Conservation (phyloP, 225 moss, liverwort and hornwort species). For the Pseudoscleropodium purum region DNA sequence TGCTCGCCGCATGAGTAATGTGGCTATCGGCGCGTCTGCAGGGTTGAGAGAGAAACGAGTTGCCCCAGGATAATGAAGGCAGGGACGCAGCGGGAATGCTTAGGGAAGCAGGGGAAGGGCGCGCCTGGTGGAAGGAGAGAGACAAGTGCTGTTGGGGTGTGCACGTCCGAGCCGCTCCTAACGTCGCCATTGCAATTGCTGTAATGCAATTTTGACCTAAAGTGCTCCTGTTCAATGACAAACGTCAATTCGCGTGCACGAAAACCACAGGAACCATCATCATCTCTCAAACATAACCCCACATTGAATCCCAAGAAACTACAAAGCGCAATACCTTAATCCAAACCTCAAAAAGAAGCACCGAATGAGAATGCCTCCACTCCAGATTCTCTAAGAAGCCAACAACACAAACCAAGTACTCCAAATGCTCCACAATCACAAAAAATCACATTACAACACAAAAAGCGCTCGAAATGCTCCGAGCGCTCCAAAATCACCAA, state of each 20-base stretch:
- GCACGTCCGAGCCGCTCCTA: conserved; percentile 13
- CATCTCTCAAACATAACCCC: background rate
- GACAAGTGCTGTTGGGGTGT: background rate
- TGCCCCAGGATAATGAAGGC: conserved; percentile 24
- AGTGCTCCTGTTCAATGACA: background rate
- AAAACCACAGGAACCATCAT: background rate
- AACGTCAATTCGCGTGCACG: background rate
- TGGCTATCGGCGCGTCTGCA: conserved; percentile 3
- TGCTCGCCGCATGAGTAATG: conserved; percentile 34
- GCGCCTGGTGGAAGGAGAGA: background rate
- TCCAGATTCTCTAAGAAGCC: background rate
- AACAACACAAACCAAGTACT: background rate
- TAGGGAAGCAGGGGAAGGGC: background rate
- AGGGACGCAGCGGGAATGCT: conserved; percentile 1
- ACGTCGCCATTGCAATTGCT: conserved; percentile 12
- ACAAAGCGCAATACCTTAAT: background rate
- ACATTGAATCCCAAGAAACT: background rate
- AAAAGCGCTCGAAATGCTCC: background rate
- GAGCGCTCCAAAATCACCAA: background rate
- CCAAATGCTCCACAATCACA: background rate
- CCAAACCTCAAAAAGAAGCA: background rate
- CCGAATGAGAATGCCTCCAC: background rate
- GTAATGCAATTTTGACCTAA: background rate
- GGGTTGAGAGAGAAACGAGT: conserved; percentile 1
- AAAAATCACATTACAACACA: background rate